phyloP scores from a whole-genome alignment of 805 yeast species.

The Blastobotrys parvus region DNA sequence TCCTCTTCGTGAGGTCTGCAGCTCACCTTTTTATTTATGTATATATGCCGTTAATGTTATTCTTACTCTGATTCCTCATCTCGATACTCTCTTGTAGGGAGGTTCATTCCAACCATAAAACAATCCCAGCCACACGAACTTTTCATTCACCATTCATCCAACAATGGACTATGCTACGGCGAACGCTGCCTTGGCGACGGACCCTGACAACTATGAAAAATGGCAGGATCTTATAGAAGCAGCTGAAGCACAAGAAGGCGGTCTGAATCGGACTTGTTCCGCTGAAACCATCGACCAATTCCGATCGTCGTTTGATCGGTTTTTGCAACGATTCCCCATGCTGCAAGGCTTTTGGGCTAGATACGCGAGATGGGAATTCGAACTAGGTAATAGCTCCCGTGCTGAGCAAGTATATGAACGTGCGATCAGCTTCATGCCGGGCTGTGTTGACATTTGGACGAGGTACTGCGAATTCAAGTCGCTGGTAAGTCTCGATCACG shows the following conservation, averaged over 20 bases:
- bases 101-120: too few species aligned
- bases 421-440: slow-evolving; percentile 24
- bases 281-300: slow-evolving; percentile 19
- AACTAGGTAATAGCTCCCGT: slow-evolving; percentile 23
- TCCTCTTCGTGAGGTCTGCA: too few species aligned
- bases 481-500: slow-evolving; percentile 18
- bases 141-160: too few species aligned
- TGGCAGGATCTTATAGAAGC: slow-evolving; percentile 29
- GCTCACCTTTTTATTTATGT: too few species aligned
- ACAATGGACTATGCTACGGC: slow-evolving; percentile 13
- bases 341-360: slow-evolving; percentile 35
- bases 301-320: slow-evolving; percentile 23
- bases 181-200: slow-evolving; percentile 10
- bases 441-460: slow-evolving; percentile 32
- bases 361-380: slow-evolving; percentile 32
- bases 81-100: too few species aligned
- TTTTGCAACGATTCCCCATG: slow-evolving; percentile 29
- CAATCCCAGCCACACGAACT: too few species aligned
- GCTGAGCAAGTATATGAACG: slow-evolving; percentile 28
- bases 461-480: slow-evolving; percentile 28
- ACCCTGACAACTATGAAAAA: slow-evolving; percentile 26
- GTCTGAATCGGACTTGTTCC: slow-evolving; percentile 24
- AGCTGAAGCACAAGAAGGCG: slow-evolving; percentile 24
- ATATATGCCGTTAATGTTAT: too few species aligned
- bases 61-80: too few species aligned